A percentile compares a stretch with the other conserved stretches of the same genome.
Conservation (phyloP, 192 early-diverging fungal species). For the Allomyces macrogynus region DNA sequence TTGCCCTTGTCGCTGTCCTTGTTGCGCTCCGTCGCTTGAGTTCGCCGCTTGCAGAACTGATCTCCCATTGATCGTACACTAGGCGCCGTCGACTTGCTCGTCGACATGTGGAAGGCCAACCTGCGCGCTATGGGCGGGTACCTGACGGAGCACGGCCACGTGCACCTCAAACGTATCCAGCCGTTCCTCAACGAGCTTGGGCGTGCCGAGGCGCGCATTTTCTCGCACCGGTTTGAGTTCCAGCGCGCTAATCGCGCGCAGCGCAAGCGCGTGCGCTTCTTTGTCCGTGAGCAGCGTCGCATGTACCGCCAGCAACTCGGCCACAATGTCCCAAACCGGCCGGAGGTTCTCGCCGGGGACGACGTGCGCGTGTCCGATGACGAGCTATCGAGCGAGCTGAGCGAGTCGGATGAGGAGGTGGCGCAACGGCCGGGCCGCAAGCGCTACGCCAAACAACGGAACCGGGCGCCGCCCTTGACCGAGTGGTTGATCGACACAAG, state of each 20-base stretch:
- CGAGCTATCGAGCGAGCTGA: slow-evolving; percentile 30
- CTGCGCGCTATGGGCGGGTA: slow-evolving; percentile 58
- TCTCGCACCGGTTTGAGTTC: neutral
- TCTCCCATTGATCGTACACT: too few relatives aligned
- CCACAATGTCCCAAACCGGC: too few relatives aligned
- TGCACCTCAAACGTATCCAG: slow-evolving; percentile 6
- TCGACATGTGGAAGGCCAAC: slow-evolving; percentile 72
- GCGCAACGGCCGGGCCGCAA: slow-evolving; percentile 10
- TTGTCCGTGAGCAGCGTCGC: neutral
- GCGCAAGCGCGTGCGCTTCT: too few relatives aligned
- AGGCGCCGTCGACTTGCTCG: slow-evolving; percentile 59
- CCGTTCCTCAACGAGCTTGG: too few relatives aligned
- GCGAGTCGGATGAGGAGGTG: slow-evolving; percentile 14
- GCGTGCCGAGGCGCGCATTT: too few relatives aligned
- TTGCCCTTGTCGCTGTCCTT: neutral
- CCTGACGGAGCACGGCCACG: slow-evolving; percentile 60
- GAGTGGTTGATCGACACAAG: slow-evolving; percentile 7
- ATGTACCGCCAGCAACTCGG: neutral
- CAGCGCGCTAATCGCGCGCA: too few relatives aligned
- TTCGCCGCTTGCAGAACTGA: slow-evolving; percentile 15
- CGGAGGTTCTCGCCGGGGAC: neutral
- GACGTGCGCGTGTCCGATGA: slow-evolving; percentile 15
- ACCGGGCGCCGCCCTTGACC: slow-evolving; percentile 11
- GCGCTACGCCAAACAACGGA: slow-evolving; percentile 29
- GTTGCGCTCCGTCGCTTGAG: too few relatives aligned